phyloP scores from a whole-genome alignment of 2,329 filamentous ascomycete species.

The Onygenales sp. region DNA sequence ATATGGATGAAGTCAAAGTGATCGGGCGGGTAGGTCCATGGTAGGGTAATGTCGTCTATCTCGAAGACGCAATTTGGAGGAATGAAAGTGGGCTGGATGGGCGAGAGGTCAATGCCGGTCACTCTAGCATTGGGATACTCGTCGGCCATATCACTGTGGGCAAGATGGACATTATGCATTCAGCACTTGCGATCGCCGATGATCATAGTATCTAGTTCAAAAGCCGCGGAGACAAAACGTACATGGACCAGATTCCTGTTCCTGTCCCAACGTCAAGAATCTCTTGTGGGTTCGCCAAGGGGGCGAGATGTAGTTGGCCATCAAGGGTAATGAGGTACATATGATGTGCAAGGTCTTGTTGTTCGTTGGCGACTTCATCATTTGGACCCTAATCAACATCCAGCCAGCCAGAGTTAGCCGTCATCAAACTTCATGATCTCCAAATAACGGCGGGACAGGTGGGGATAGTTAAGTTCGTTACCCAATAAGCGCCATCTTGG shows the following conservation, averaged over 20 bases:
- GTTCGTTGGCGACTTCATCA: slow-evolving; percentile 16
- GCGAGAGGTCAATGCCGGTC: slow-evolving; percentile 39
- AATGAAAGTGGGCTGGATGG: slow-evolving; percentile 39
- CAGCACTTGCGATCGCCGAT: slow-evolving; percentile 2
- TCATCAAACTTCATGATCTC: background rate
- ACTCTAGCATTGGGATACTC: slow-evolving; percentile 31
- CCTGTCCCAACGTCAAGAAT: slow-evolving; percentile 7
- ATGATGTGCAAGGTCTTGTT: slow-evolving; percentile 18
- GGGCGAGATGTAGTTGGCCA: slow-evolving; percentile 18
- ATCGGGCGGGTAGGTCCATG: slow-evolving; percentile 30
- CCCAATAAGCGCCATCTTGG: slow-evolving; percentile 5
- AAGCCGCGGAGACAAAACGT: background rate
- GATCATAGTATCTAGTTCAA: background rate
- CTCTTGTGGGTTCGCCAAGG: slow-evolving; percentile 13
- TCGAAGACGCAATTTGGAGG: slow-evolving; percentile 39
- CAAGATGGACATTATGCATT: background rate
- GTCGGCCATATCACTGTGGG: slow-evolving; percentile 22
- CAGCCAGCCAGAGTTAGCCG: background rate
- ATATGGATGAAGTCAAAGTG: slow-evolving; percentile 39
- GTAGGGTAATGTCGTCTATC: slow-evolving; percentile 36
- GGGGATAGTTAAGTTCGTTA: background rate
- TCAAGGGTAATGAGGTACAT: slow-evolving; percentile 18
- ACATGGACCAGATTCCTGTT: slow-evolving; percentile 1
- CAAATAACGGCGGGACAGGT: background rate
- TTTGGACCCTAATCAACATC: slow-evolving; percentile 14